Evolutionary conservation across 768 basidiomycete species (phyloP).

Genomic region (Daedalea quercina): DNA sequence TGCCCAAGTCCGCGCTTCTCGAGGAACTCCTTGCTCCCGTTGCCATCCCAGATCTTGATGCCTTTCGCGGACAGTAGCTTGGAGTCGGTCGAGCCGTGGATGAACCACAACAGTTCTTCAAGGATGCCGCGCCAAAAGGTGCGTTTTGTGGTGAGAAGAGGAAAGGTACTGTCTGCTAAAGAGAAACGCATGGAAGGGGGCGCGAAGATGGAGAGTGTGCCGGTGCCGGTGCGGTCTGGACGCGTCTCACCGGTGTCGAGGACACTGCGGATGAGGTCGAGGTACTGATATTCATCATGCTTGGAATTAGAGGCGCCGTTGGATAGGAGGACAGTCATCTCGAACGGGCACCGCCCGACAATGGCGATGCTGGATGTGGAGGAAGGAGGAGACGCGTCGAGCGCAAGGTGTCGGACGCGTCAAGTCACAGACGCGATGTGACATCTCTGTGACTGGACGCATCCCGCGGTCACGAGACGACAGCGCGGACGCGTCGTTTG

Average conservation of each 20-base stretch:
- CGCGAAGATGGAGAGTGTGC: constrained; percentile 88
- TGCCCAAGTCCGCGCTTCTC: constrained; percentile 80
- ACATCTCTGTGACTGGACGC: too few relatives aligned
- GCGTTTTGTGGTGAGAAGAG: constrained; percentile 91
- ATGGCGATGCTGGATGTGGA: not conserved
- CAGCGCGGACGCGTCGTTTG: too few relatives aligned
- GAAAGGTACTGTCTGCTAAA: constrained; percentile 66
- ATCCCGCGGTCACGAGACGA: too few relatives aligned
- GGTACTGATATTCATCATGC: constrained; percentile 90
- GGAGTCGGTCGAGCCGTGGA: constrained; percentile 79
- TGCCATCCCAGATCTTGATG: constrained; percentile 97
- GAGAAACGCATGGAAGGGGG: constrained; percentile 89
- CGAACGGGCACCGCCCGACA: too few relatives aligned
- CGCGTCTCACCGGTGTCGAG: constrained; percentile 71
- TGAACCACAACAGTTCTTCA: constrained; percentile 95
- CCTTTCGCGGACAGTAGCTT: constrained; percentile 70
- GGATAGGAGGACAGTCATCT: not conserved
- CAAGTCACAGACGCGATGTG: not conserved
- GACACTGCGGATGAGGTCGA: constrained; percentile 71
- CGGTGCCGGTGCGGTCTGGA: constrained; percentile 91
- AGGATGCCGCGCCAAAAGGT: constrained; percentile 89
- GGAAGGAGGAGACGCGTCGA: not conserved
- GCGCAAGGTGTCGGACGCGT: not conserved
- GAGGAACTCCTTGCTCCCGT: constrained; percentile 83
- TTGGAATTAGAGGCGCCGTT: not conserved